These are phyloP conservation scores for Penicillium samsonianum DNA, from an alignment of 495 filamentous ascomycete species.

Conservation along the genomic window DNA sequence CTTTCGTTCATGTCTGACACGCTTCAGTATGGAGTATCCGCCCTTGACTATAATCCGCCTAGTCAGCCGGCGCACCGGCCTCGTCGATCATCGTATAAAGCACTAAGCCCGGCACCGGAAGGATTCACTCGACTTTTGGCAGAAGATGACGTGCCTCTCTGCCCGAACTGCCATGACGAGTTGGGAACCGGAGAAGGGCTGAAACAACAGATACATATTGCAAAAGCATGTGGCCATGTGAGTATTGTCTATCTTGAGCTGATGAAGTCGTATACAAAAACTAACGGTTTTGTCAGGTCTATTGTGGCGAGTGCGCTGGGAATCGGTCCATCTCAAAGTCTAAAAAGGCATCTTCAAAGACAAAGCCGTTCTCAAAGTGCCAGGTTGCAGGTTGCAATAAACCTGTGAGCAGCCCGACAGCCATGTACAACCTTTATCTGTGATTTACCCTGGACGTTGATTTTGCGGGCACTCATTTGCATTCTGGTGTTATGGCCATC, in stretches of 20 bases:
- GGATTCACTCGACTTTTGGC: slow-evolving; percentile 66
- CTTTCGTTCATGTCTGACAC: too few species aligned
- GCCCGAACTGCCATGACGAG: slow-evolving; percentile 72
- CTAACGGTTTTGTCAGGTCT: slow-evolving; percentile 53
- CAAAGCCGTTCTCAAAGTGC: slow-evolving; percentile 52
- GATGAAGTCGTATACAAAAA: not conserved
- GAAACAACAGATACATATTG: slow-evolving; percentile 71
- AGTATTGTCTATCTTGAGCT: slow-evolving; percentile 29
- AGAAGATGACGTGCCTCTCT: slow-evolving; percentile 66
- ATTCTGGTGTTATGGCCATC: slow-evolving; percentile 16
- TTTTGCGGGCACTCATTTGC: slow-evolving; percentile 16
- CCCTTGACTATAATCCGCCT: too few species aligned
- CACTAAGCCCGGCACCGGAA: slow-evolving; percentile 55
- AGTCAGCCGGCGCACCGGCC: slow-evolving; percentile 19
- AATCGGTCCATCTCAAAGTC: slow-evolving; percentile 47
- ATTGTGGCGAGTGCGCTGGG: slow-evolving; percentile 67
- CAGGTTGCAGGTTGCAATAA: slow-evolving; percentile 52
- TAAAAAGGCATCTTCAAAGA: slow-evolving; percentile 31
- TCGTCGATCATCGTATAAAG: slow-evolving; percentile 56
- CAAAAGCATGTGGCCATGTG: slow-evolving; percentile 77
- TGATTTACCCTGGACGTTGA: slow-evolving; percentile 19
- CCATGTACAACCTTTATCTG: slow-evolving; percentile 53
- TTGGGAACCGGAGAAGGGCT: slow-evolving; percentile 59
- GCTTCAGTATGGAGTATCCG: too few species aligned
- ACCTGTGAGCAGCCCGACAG: slow-evolving; percentile 33